phyloP scores from a whole-genome alignment of 176 grass and related monocot species.

The Bromus sterilis region DNA sequence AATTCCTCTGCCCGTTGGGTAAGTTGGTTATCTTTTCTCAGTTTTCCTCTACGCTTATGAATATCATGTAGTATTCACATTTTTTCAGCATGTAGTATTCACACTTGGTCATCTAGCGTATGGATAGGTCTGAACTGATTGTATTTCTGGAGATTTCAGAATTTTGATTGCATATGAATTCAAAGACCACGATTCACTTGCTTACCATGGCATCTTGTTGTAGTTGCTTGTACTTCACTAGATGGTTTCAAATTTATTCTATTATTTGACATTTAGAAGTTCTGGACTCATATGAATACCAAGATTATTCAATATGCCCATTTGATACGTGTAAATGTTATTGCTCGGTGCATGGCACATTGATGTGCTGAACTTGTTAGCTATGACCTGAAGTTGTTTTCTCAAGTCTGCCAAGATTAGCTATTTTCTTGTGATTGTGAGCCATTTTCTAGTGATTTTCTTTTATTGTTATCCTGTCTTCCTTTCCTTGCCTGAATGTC shows the following conservation, averaged over 20 bases:
- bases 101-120: not conserved
- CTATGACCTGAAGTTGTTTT: not conserved
- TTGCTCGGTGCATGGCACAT: not conserved
- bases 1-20: conserved; percentile 76
- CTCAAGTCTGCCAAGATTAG: not conserved
- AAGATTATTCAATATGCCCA: not conserved
- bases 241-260: not conserved
- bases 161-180: not conserved
- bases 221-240: not conserved
- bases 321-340: not conserved
- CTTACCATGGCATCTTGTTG: not conserved
- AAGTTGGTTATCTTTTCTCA: conserved; percentile 1
- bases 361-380: not conserved
- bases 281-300: not conserved
- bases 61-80: not conserved
- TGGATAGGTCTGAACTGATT: not conserved
- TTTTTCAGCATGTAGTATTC: not conserved
- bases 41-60: not conserved
- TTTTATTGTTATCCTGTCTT: not conserved
- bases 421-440: conserved; percentile 3
- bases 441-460: not conserved
- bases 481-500: not conserved
- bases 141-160: not conserved
- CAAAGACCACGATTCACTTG: conserved; percentile 1
- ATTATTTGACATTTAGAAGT: not conserved